These are phyloP conservation scores for Salix purpurea DNA, from an alignment of 345 rosid species.

Conservation along the genomic window DNA sequence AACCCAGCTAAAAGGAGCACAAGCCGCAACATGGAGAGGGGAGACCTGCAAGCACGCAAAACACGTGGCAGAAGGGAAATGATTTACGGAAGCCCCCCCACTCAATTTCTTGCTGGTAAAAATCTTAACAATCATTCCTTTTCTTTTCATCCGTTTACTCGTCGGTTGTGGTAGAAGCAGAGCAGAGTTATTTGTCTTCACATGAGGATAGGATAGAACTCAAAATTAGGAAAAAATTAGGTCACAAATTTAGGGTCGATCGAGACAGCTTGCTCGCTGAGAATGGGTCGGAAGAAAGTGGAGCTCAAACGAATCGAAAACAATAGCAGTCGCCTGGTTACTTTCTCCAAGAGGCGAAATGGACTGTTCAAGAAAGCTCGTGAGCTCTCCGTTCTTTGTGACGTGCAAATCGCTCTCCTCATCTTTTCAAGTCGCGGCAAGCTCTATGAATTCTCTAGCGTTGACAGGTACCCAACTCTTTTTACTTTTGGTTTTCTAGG, in stretches of 20 bases:
- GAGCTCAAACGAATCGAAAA: slow-evolving; percentile 62
- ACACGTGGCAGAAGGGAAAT: neutral
- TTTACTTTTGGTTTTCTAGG: neutral
- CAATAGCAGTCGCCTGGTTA: slow-evolving; percentile 58
- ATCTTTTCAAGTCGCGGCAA: slow-evolving; percentile 52
- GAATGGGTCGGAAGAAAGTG: slow-evolving; percentile 47
- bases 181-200: neutral
- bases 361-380: slow-evolving; percentile 70
- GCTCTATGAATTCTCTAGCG: slow-evolving; percentile 45
- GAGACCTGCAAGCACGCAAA: neutral
- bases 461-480: slow-evolving; percentile 32
- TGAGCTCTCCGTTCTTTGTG: slow-evolving; percentile 67
- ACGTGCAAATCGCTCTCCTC: slow-evolving; percentile 51
- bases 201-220: neutral
- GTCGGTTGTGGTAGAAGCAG: too few relatives aligned
- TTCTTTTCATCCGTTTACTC: neutral
- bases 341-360: slow-evolving; percentile 59
- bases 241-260: neutral
- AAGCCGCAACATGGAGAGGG: neutral
- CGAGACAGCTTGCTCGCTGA: neutral
- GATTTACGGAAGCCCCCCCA: neutral
- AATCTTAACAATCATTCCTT: neutral
- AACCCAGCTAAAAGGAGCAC: neutral
- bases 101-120: neutral
- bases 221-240: neutral